These are phyloP conservation scores for Fagopyrum homotropicum DNA, from an alignment of 148 eudicot genomes.

Conservation along the genomic window DNA sequence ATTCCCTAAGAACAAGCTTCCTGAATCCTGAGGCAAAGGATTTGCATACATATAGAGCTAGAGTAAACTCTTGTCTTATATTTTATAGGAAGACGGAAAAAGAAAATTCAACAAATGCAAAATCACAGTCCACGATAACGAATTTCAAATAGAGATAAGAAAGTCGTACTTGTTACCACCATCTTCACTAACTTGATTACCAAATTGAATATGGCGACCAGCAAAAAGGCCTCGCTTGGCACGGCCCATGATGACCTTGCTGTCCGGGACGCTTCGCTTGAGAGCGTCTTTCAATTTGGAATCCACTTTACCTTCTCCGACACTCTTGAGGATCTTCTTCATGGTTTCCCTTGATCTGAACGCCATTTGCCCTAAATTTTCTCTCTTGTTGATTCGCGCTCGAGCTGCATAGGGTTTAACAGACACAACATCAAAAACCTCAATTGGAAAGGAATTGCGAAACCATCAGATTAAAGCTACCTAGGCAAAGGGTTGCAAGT, in stretches of 20 bases:
- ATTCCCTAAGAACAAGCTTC: background rate
- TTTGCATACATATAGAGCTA: background rate
- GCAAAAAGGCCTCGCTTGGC: slow-evolving; percentile 91
- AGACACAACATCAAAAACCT: background rate
- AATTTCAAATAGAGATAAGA: slow-evolving; percentile 1
- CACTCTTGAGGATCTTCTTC: slow-evolving; percentile 76
- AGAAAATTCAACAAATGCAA: background rate
- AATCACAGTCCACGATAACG: background rate
- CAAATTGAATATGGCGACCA: slow-evolving; percentile 92
- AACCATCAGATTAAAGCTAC: background rate
- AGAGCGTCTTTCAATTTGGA: slow-evolving; percentile 60
- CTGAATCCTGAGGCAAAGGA: background rate
- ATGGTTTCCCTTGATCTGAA: slow-evolving; percentile 72
- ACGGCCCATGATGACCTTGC: slow-evolving; percentile 78
- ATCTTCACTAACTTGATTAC: slow-evolving; percentile 78
- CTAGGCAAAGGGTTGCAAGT: too few relatives aligned
- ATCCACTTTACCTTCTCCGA: slow-evolving; percentile 64
- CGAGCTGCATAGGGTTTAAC: background rate
- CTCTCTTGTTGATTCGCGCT: background rate
- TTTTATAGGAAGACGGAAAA: background rate
- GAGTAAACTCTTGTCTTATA: background rate
- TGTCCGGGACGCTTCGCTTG: slow-evolving; percentile 47
- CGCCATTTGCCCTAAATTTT: slow-evolving; percentile 43
- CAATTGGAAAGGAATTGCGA: background rate
- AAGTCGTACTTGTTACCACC: slow-evolving; percentile 78